Conservation (phyloP, 495 filamentous ascomycete genomes). For the Lasiosphaeria miniovina region DNA sequence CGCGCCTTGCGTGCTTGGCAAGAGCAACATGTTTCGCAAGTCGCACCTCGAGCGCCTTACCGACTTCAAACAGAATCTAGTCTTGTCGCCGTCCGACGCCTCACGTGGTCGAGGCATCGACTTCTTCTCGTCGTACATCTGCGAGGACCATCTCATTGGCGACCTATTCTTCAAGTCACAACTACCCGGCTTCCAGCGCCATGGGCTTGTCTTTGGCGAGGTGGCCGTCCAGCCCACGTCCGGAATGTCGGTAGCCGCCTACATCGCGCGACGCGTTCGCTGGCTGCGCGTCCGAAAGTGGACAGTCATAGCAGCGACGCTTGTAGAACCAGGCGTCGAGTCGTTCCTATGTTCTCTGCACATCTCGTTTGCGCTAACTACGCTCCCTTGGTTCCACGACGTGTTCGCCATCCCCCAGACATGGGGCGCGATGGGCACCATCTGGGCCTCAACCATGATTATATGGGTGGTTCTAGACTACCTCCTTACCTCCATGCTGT, state of each 20-base stretch:
- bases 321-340: constrained; percentile 94
- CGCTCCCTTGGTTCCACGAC: constrained; percentile 59
- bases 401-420: constrained; percentile 56
- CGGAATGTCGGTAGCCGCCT: constrained; percentile 72
- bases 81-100: constrained; percentile 42
- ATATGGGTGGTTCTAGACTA: constrained; percentile 75
- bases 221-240: constrained; percentile 86
- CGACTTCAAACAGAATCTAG: constrained; percentile 44
- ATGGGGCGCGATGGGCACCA: constrained; percentile 62
- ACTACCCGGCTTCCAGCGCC: constrained; percentile 64
- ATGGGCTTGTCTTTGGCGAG: constrained; percentile 80
- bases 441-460: constrained; percentile 65
- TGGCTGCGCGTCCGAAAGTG: constrained; percentile 96
- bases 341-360: constrained; percentile 79
- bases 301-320: constrained; percentile 81
- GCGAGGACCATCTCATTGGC: constrained; percentile 95
- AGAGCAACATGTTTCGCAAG: constrained; percentile 96
- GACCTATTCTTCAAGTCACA: constrained; percentile 77
- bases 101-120: constrained; percentile 68
- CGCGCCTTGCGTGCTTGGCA: constrained; percentile 92
- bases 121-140: constrained; percentile 93
- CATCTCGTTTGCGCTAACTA: constrained; percentile 74
- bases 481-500: constrained; percentile 67
- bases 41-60: constrained; percentile 85
- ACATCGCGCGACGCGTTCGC: constrained; percentile 77